Percentiles rank a stretch among this genome's conserved stretches.
These are phyloP conservation scores for Cryoendolithus antarcticus DNA, from an alignment of 2,329 filamentous ascomycete genomes.

Conservation along the genomic window DNA sequence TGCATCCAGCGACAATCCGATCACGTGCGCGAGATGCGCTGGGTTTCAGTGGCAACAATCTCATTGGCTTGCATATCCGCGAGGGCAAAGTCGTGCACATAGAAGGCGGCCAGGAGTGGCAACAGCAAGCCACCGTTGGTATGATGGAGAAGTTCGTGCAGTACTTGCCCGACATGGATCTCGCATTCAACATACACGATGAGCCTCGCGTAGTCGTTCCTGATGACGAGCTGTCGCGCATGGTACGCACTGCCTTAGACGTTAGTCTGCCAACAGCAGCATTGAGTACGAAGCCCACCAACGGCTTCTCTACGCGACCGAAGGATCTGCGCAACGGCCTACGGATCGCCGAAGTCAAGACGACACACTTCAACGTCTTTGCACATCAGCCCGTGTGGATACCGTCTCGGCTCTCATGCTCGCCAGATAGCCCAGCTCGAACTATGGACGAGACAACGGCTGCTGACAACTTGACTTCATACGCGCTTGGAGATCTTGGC, in stretches of 20 bases:
- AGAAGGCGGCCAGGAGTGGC: conserved; percentile 69
- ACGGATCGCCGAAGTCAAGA: conserved; percentile 62
- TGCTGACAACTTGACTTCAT: conserved; percentile 55
- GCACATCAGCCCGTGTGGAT: conserved; percentile 86
- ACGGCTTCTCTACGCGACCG: conserved; percentile 58
- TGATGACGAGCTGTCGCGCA: conserved; percentile 62
- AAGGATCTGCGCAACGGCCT: conserved; percentile 59
- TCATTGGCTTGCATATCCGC: conserved; percentile 69
- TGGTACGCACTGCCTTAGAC: conserved; percentile 56
- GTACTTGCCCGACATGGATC: conserved; percentile 85
- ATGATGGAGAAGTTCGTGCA: conserved; percentile 76
- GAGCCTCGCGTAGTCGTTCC: conserved; percentile 83
- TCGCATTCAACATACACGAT: conserved; percentile 91
- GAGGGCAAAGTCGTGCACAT: conserved; percentile 59
- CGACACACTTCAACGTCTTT: conserved; percentile 78
- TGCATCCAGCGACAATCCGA: conserved; percentile 69
- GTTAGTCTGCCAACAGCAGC: conserved; percentile 49
- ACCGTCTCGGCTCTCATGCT: conserved; percentile 73
- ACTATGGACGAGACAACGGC: conserved; percentile 46
- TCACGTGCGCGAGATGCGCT: conserved; percentile 66
- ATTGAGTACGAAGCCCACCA: conserved; percentile 33
- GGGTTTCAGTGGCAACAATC: conserved; percentile 62
- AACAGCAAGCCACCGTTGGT: conserved; percentile 62
- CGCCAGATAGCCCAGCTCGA: conserved; percentile 65
- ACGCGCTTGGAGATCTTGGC: conserved; percentile 60